phyloP scores from a whole-genome alignment of 164 flowering plant species.

The Sextonia rubra region DNA sequence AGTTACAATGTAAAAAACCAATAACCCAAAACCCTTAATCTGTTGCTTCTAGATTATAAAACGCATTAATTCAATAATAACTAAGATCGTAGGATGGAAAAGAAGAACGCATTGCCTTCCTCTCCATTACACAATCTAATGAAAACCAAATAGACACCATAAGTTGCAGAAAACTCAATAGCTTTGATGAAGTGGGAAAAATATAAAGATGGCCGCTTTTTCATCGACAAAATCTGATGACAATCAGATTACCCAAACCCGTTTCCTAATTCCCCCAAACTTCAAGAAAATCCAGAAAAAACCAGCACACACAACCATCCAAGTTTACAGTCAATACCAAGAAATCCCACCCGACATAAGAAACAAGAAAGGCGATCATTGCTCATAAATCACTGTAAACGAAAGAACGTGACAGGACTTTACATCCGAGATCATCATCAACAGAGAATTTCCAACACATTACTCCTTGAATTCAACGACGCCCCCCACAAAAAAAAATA shows the following conservation, averaged over 20 bases:
- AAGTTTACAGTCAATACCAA: constrained; percentile 10
- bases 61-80: not conserved
- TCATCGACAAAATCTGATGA: not conserved
- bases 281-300: not conserved
- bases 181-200: too few relatives aligned
- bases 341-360: constrained; percentile 7
- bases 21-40: not conserved
- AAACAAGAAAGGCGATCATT: not conserved
- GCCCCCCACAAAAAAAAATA: not conserved
- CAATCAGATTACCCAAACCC: not conserved
- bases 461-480: constrained; percentile 16
- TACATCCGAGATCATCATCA: not conserved
- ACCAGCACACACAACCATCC: not conserved
- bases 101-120: not conserved
- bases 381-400: constrained; percentile 16
- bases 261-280: constrained; percentile 6
- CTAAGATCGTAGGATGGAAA: not conserved
- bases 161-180: not conserved
- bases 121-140: not conserved
- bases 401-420: not conserved
- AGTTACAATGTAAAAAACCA: not conserved
- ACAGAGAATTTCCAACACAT: constrained; percentile 4
- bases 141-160: not conserved
- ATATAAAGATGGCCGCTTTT: not conserved
- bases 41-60: not conserved